phyloP scores from a whole-genome alignment of 306 rosid species.

The Prunus kanzakura region DNA sequence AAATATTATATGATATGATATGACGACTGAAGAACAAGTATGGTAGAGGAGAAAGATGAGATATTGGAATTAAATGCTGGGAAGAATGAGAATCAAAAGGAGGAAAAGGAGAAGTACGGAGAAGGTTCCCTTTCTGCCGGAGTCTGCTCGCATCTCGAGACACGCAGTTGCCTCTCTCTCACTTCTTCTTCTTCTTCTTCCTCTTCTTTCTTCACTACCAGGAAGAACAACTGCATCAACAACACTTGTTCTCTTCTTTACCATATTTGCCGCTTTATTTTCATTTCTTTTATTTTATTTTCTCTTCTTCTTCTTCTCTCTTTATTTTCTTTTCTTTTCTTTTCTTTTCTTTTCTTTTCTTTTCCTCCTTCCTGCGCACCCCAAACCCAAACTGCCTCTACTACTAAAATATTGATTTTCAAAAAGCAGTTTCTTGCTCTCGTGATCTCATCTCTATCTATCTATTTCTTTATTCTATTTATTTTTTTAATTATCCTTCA shows the following conservation, averaged over 20 bases:
- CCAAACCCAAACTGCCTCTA: background rate
- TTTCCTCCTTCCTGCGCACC: constrained; percentile 17
- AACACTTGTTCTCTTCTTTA: constrained; percentile 19
- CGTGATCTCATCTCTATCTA: background rate
- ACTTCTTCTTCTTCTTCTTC: constrained; percentile 14
- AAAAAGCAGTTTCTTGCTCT: constrained; percentile 24
- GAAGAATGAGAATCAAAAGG: constrained; percentile 74
- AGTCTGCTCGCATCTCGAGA: constrained; percentile 68
- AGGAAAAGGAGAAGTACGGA: constrained; percentile 66
- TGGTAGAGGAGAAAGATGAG: constrained; percentile 15
- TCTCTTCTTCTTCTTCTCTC: constrained; percentile 8
- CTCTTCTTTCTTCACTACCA: background rate
- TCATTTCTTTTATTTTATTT: constrained; percentile 22
- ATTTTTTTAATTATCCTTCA: background rate
- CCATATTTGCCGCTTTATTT: constrained; percentile 15
- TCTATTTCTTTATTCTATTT: background rate
- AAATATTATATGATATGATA: background rate
- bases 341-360: constrained; percentile 4
- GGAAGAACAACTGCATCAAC: background rate
- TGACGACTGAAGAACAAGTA: constrained; percentile 3
- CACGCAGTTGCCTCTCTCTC: constrained; percentile 33
- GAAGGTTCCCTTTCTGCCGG: constrained; percentile 76
- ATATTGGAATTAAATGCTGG: constrained; percentile 36
- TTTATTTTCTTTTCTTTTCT: constrained; percentile 1
- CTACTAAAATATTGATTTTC: constrained; percentile 11